Conservation (phyloP, 2,329 filamentous ascomycete species). For the Fusarium annulatum region DNA sequence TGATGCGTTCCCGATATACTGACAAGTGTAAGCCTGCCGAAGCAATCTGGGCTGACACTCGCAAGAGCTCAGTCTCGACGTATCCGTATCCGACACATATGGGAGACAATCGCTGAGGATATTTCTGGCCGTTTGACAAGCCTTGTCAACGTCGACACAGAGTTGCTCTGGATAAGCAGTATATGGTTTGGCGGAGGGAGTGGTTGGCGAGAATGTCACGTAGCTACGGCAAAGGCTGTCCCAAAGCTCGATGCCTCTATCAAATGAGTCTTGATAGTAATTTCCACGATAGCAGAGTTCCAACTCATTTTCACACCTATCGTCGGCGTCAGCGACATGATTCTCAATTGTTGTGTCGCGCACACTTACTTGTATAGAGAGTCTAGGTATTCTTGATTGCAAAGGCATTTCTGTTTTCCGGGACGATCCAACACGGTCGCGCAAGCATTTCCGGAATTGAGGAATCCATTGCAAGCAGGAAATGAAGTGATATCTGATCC, state of each 20-base stretch:
- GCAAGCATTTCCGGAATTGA: background rate
- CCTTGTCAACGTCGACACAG: background rate
- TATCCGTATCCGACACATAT: background rate
- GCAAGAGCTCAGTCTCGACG: background rate
- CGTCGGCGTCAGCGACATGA: fast-evolving
- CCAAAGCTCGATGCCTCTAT: background rate
- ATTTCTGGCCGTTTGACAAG: background rate
- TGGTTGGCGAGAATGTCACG: background rate
- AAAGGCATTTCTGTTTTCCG: background rate
- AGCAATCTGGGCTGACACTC: background rate
- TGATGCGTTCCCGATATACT: background rate
- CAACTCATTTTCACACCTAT: background rate
- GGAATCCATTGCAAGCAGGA: background rate
- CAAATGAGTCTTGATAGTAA: background rate
- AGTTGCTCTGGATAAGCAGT: background rate
- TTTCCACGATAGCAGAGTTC: background rate
- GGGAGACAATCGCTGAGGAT: background rate
- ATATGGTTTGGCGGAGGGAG: background rate
- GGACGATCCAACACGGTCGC: background rate
- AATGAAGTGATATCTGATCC: background rate
- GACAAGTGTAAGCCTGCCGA: background rate
- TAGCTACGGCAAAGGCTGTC: background rate
- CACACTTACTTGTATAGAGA: background rate
- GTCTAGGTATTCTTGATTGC: background rate
- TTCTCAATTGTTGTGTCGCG: background rate